phyloP scores from a whole-genome alignment of 2,329 filamentous ascomycete genomes.

The Phaeomoniella chlamydospora region DNA sequence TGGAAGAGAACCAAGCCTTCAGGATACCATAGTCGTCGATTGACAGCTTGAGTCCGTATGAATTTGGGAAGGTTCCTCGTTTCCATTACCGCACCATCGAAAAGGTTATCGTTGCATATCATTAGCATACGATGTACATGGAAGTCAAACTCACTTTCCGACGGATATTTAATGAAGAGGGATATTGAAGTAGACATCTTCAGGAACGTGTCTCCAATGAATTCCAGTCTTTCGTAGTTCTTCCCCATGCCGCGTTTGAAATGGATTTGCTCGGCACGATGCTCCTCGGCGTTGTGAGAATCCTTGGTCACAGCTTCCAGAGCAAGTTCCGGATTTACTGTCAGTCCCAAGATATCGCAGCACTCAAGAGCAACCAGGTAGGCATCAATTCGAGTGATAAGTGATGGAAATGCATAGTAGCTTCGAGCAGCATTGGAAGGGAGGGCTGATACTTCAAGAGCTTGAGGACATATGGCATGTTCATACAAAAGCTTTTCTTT shows the following conservation, averaged over 20 bases:
- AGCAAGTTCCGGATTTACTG: slow-evolving; percentile 53
- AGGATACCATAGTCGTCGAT: slow-evolving; percentile 72
- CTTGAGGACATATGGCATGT: slow-evolving; percentile 63
- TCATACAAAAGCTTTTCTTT: slow-evolving; percentile 27
- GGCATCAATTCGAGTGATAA: slow-evolving; percentile 71
- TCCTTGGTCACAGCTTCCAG: slow-evolving; percentile 90
- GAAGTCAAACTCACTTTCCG: slow-evolving; percentile 70
- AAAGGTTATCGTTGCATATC: slow-evolving; percentile 82
- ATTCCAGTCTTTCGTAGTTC: slow-evolving; percentile 91
- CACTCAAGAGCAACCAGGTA: slow-evolving; percentile 69
- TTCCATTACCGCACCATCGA: slow-evolving; percentile 56
- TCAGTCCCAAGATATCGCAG: slow-evolving; percentile 48
- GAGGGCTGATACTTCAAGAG: slow-evolving; percentile 64
- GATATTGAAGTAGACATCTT: slow-evolving; percentile 93
- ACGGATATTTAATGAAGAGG: slow-evolving; percentile 61
- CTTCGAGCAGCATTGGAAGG: slow-evolving; percentile 56
- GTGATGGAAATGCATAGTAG: slow-evolving; percentile 63
- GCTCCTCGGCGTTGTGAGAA: slow-evolving; percentile 67
- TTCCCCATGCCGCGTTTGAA: slow-evolving; percentile 76
- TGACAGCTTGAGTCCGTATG: slow-evolving; percentile 67
- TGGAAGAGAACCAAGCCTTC: slow-evolving; percentile 57
- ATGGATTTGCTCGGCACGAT: slow-evolving; percentile 51
- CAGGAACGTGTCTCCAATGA: slow-evolving; percentile 82
- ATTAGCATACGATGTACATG: slow-evolving; percentile 85
- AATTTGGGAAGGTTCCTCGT: slow-evolving; percentile 53